Conservation (phyloP, 2,329 filamentous ascomycete genomes). For the Xylariaceae sp. region DNA sequence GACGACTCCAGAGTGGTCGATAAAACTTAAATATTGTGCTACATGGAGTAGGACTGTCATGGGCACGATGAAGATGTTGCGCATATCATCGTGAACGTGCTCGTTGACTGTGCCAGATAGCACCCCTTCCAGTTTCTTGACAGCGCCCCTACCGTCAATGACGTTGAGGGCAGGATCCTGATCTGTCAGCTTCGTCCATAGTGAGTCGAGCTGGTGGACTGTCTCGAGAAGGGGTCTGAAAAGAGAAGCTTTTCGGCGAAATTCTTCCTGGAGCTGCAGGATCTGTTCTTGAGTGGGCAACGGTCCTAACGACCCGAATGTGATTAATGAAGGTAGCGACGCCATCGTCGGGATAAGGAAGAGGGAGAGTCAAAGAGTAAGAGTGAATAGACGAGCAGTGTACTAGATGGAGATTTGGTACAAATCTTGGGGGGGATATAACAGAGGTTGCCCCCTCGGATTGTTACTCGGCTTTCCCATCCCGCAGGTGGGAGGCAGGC, state of each 20-base stretch:
- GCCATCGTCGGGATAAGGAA: too few species aligned
- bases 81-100: neutral
- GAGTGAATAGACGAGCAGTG: too few species aligned
- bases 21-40: neutral
- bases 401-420: too few species aligned
- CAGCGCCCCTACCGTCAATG: constrained; percentile 3
- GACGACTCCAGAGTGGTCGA: neutral
- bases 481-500: too few species aligned
- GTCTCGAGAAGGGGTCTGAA: constrained; percentile 3
- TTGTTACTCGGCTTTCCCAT: too few species aligned
- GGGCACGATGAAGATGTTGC: constrained; percentile 2
- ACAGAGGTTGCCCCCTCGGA: too few species aligned
- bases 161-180: neutral
- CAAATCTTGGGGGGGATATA: too few species aligned
- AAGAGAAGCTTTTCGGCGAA: neutral
- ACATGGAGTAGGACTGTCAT: constrained; percentile 1
- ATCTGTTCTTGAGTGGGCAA: constrained; percentile 10
- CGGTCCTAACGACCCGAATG: constrained; percentile 8
- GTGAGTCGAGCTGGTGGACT: constrained; percentile 1
- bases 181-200: constrained; percentile 3
- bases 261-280: constrained; percentile 8
- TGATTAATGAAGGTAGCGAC: constrained; percentile 2
- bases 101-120: neutral
- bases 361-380: too few species aligned
- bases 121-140: neutral